Percentiles rank a stretch among this genome's conserved stretches.
Conservation (phyloP, 768 basidiomycete genomes). For the Chalciporus sphaerocephalus region DNA sequence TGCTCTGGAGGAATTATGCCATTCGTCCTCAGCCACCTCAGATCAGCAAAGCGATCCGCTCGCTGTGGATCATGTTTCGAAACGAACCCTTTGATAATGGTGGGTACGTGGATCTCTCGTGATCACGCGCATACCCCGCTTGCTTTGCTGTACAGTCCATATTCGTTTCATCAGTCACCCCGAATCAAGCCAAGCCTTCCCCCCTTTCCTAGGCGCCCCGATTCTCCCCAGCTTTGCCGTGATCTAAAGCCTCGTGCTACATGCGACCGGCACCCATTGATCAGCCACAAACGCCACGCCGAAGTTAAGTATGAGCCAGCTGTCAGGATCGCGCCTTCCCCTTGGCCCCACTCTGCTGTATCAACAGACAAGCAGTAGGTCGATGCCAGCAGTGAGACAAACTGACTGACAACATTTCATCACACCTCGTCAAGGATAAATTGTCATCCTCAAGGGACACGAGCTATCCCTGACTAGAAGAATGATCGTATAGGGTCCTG, state of each 20-base stretch:
- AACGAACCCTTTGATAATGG: conserved; percentile 8
- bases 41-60: neutral
- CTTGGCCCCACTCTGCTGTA: conserved; percentile 1
- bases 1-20: neutral
- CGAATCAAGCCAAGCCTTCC: neutral
- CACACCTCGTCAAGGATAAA: too few relatives aligned
- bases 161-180: neutral
- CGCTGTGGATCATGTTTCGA: neutral
- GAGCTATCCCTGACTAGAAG: neutral
- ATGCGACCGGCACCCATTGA: too few relatives aligned
- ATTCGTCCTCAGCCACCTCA: too few relatives aligned
- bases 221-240: neutral
- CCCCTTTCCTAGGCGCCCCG: neutral
- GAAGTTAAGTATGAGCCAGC: neutral
- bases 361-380: neutral
- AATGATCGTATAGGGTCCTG: too few relatives aligned
- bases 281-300: neutral
- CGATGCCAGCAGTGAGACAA: conserved; percentile 1
- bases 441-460: too few relatives aligned
- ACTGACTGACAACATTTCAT: neutral
- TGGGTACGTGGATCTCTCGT: neutral
- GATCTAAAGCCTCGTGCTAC: too few relatives aligned
- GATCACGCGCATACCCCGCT: neutral
- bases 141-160: neutral
- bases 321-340: neutral